Evolutionary conservation across 345 rosid species (phyloP).

Genomic region (Draba incana): DNA sequence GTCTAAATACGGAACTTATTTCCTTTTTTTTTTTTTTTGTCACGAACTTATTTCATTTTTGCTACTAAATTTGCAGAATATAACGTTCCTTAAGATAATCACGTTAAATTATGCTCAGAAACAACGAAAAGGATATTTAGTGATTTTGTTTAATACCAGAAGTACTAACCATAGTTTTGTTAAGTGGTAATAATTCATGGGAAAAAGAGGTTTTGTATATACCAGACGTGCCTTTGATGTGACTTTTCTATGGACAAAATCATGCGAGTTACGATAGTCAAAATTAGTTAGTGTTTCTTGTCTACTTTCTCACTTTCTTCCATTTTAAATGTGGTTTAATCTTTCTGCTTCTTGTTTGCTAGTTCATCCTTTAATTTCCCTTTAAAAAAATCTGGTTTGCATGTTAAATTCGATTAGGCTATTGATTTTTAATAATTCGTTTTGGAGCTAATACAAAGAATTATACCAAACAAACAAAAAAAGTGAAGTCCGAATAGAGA

Average conservation of each 20-base stretch:
- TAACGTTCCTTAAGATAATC: neutral
- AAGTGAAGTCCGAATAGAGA: no score
- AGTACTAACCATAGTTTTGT: constrained; percentile 35
- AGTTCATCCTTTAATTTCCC: neutral
- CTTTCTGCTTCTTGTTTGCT: neutral
- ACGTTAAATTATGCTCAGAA: neutral
- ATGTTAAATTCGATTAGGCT: neutral
- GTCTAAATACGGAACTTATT: no score
- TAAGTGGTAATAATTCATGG: constrained; percentile 24
- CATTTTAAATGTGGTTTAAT: neutral
- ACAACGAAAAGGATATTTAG: neutral
- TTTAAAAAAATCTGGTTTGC: neutral
- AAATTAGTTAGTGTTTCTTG: constrained; percentile 37
- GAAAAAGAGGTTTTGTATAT: neutral
- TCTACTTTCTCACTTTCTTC: constrained; percentile 26
- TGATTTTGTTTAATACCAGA: constrained; percentile 17
- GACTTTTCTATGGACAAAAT: constrained; percentile 39
- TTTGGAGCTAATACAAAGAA: no score
- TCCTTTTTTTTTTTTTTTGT: no score
- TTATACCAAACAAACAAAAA: no score
- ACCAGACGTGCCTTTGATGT: constrained; percentile 23
- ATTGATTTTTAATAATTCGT: no score
- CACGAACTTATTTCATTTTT: no score
- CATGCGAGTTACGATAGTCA: constrained; percentile 40
- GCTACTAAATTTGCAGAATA: neutral